phyloP scores from a whole-genome alignment of 2,329 filamentous ascomycete genomes.

The Emmonsiellopsis sp. region DNA sequence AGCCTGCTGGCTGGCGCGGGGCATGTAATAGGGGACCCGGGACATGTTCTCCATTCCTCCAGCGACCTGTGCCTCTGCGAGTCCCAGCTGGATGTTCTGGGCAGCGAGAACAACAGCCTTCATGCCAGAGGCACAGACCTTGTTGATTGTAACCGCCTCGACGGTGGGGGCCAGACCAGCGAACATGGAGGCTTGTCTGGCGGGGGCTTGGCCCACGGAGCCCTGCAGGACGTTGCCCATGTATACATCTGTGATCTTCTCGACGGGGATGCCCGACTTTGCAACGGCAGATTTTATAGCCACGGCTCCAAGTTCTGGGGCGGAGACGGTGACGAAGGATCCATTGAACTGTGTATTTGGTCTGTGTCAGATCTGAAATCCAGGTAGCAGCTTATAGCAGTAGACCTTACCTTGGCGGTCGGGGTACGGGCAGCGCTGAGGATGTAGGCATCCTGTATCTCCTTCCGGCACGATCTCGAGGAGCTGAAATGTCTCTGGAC shows the following conservation, averaged over 20 bases:
- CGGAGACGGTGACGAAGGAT: constrained; percentile 70
- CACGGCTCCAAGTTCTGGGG: constrained; percentile 77
- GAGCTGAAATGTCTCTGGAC: constrained; percentile 44
- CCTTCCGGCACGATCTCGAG: constrained; percentile 42
- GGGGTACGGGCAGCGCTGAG: constrained; percentile 83
- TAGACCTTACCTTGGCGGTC: constrained; percentile 61
- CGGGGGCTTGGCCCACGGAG: constrained; percentile 77
- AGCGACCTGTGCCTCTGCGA: constrained; percentile 79
- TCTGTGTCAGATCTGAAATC: constrained; percentile 8
- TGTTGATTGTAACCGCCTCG: constrained; percentile 92
- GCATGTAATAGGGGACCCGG: constrained; percentile 80
- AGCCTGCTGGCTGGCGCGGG: constrained; percentile 70
- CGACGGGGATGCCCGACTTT: constrained; percentile 72
- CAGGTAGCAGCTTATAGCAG: neutral
- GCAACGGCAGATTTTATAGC: constrained; percentile 86
- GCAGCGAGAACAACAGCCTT: constrained; percentile 87
- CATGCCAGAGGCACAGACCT: constrained; percentile 91
- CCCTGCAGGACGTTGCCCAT: constrained; percentile 93
- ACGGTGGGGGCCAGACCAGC: constrained; percentile 72
- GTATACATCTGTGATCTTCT: constrained; percentile 84
- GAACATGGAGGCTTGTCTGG: constrained; percentile 81
- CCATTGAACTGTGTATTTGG: constrained; percentile 71
- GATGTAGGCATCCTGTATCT: constrained; percentile 89
- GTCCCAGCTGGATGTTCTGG: constrained; percentile 86
- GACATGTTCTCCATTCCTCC: constrained; percentile 99